These are phyloP conservation scores for Fusarium xylarioides DNA, from an alignment of 2,329 filamentous ascomycete genomes.

Conservation along the genomic window DNA sequence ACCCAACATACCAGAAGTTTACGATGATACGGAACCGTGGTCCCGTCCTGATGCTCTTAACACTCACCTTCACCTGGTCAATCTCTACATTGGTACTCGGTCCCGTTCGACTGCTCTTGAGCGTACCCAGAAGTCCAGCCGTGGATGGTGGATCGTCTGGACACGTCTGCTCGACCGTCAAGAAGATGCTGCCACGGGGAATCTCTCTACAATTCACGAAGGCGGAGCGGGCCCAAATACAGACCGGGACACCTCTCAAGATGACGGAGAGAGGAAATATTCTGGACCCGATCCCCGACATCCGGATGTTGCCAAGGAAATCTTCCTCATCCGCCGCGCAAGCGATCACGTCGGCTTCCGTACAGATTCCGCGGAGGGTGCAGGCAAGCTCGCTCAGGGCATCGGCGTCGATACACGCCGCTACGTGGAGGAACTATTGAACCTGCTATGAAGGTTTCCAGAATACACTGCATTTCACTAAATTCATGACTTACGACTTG, in stretches of 20 bases:
- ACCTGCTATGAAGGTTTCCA: conserved; percentile 52
- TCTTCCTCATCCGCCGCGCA: conserved; percentile 68
- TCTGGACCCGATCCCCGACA: conserved; percentile 13
- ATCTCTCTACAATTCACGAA: conserved; percentile 43
- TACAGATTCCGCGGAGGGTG: conserved; percentile 59
- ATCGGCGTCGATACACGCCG: conserved; percentile 80
- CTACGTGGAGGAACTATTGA: conserved; percentile 78
- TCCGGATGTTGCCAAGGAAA: conserved; percentile 60
- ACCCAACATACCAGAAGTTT: conserved; percentile 68
- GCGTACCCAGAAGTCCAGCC: conserved; percentile 70
- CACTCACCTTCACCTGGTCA: conserved; percentile 71
- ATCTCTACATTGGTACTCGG: conserved; percentile 60
- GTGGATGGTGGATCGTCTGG: conserved; percentile 78
- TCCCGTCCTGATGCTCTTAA: conserved; percentile 70
- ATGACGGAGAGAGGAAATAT: conserved; percentile 19
- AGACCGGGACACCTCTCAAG: background rate
- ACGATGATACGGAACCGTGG: conserved; percentile 54
- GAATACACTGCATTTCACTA: conserved; percentile 1
- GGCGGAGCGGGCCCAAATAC: conserved; percentile 25
- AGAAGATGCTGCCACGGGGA: conserved; percentile 21
- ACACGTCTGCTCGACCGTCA: conserved; percentile 60
- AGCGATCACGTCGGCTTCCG: conserved; percentile 62
- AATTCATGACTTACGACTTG: conserved; percentile 13
- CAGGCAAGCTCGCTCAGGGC: conserved; percentile 71
- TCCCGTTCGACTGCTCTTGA: conserved; percentile 59